Evolutionary conservation across 495 filamentous ascomycete species (phyloP), one percentile per base, ranked within the genome.

Genomic region (Sporormia fimetaria): DNA sequence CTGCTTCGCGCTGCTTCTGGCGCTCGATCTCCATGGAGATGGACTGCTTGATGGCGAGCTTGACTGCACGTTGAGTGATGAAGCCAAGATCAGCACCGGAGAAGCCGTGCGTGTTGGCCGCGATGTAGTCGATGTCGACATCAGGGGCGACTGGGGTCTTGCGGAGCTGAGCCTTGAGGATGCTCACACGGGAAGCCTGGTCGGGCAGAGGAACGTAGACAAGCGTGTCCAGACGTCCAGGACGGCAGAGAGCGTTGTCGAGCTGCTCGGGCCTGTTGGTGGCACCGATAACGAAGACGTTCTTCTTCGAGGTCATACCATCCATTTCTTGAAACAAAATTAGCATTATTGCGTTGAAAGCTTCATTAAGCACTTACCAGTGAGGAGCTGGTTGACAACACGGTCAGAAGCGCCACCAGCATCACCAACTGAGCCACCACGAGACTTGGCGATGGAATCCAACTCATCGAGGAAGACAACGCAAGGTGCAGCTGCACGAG

Each of bases 241-340:
- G 90, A 70, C 90, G 87, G 71, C 90, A 94, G 53, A 98, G 75
- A 44, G 90, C 90, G 59, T 87, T 87, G 66, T 98, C 90, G 32
- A 98, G 77, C 67, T 96, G 90, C 70, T 98, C 90, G 27, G 90
- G 90, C 68, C 90, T 77, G 70, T 98, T 98, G 58, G 90, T 98
- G 22, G 90, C 90, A 64, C 90, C 90, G 55, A 98, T 98, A 52
- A 98, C 90, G 68, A 98, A 98, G 54, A 98, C 90, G 65, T 98
- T 98, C 82, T 98, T 98, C 83, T 98, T 98, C 6, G 88, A 94
- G 33, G 92, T 95, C 87, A 94, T 94, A 55, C 87, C 87, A 54
- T 94, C 87, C 87, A 94, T 94, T 76, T 94, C 87, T 88, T 57
- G 25, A 52, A 33, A 18, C 23, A 18, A 23, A 25, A 4, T 45